Evolutionary conservation across 2,329 filamentous ascomycete genomes (phyloP).

Genomic region (Volutella citrinella): DNA sequence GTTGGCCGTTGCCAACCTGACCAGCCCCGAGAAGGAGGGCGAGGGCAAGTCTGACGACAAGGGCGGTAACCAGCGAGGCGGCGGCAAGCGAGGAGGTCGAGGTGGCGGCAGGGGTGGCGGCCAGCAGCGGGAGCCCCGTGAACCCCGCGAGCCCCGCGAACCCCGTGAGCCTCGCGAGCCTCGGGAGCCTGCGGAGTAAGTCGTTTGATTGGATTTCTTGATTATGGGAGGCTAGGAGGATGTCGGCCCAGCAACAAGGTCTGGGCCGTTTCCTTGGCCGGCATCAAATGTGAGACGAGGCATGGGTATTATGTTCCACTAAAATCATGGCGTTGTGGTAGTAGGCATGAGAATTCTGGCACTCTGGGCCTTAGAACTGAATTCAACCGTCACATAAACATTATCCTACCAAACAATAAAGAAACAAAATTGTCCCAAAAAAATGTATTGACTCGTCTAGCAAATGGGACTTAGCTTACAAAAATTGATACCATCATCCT

Average conservation of each 20-base stretch:
- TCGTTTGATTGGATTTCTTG: not conserved
- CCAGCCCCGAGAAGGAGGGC: conserved; percentile 46
- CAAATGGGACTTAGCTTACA: conserved; percentile 27
- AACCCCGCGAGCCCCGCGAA: conserved; percentile 46
- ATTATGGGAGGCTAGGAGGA: conserved; percentile 1
- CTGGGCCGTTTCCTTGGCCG: conserved; percentile 16
- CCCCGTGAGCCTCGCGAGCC: conserved; percentile 41
- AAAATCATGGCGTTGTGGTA: conserved; percentile 39
- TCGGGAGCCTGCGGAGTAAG: conserved; percentile 29
- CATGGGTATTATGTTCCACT: conserved; percentile 32
- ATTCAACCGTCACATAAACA: conserved; percentile 32
- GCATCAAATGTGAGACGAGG: conserved; percentile 26
- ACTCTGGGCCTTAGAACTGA: conserved; percentile 31
- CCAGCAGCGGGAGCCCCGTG: conserved; percentile 48
- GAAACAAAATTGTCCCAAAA: conserved; percentile 21
- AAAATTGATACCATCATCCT: conserved; percentile 31
- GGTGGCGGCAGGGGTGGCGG: conserved; percentile 50
- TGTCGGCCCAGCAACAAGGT: not conserved
- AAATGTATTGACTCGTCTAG: conserved; percentile 30
- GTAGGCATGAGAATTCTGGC: conserved; percentile 31
- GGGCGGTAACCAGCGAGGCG: conserved; percentile 44
- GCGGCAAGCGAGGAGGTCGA: conserved; percentile 49
- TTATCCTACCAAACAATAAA: conserved; percentile 6
- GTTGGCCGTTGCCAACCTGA: conserved; percentile 74
- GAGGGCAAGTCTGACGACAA: conserved; percentile 47